Base-by-base conservation (phyloP, 2,329 filamentous ascomycete species). In the Sporothrix pallida region DNA sequence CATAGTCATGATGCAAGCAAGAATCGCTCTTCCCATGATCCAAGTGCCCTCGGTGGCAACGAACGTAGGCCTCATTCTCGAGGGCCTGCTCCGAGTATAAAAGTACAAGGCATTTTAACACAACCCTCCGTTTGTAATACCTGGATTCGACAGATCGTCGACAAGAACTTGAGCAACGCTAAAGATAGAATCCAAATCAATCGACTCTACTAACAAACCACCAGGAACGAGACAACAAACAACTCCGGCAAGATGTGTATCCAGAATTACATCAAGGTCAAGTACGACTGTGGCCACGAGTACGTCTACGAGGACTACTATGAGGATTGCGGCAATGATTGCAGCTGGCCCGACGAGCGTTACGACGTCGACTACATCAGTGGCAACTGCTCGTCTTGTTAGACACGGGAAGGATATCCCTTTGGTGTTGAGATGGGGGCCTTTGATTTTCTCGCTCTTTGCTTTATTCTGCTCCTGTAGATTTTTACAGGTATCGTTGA, bases 221-320 rank as follows among this genome's bases (percentile, higher is more conserved):
- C 9, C 31, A 37, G 31, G 4, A 31, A 10, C 23, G 23, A 31
- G 31, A 15, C 15, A 13, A 31, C 10, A 58, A 37, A 37, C 54
- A 58, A 17, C 20, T 26, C 23, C 23, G 12, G 15, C 54, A 58
- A 26, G 8, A 56, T 58, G 54, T 58, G 54, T 10, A 58, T 20
- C 12, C 54, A 58, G 54, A 23, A 48, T 8, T 67, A 26, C 42
- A 48, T 37, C 42, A 10, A 48, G 42, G 42, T 26, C 5, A 26
- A 48, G 62, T 67, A 67, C 62, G 42, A 67, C 12, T 48, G 62
- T 13, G 62, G 62, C 13, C 37, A 67, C 20, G 23, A 67, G 42
- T 8, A n/a, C 42, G 42, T 67, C 10, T 26, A 48, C 62, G 23
- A 67, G 62, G 42, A 67, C 62, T 42, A 67, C 13, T 46, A 23